Conservation (phyloP, 768 basidiomycete species). For the Galerina sulciceps region DNA sequence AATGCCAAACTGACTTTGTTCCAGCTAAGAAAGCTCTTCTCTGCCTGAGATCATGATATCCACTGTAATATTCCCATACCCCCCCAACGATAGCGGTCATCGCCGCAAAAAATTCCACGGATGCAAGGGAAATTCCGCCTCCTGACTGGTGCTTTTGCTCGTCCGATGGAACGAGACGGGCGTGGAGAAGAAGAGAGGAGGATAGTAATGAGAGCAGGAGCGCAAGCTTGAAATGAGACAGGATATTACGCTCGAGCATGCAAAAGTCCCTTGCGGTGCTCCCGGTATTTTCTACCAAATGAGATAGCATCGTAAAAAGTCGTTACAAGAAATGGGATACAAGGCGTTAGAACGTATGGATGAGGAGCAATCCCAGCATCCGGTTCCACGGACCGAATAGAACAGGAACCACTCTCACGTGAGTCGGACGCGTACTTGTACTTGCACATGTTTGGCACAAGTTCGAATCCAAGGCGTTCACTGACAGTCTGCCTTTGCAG, state of each 20-base stretch:
- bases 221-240: slow-evolving; percentile 70
- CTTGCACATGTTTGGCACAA: slow-evolving; percentile 42
- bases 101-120: slow-evolving; percentile 56
- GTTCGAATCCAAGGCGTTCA: slow-evolving; percentile 36
- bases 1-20: slow-evolving; percentile 48
- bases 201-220: slow-evolving; percentile 66
- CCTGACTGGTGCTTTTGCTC: slow-evolving; percentile 21
- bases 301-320: slow-evolving; percentile 21
- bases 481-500: slow-evolving; percentile 3
- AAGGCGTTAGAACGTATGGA: background rate
- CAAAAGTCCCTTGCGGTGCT: slow-evolving; percentile 76
- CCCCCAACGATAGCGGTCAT: slow-evolving; percentile 60
- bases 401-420: slow-evolving; percentile 27
- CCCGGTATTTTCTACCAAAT: slow-evolving; percentile 49
- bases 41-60: slow-evolving; percentile 57
- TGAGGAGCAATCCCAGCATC: background rate
- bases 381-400: background rate
- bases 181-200: slow-evolving; percentile 64
- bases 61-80: slow-evolving; percentile 67
- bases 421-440: slow-evolving; percentile 35
- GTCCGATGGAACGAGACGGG: slow-evolving; percentile 56
- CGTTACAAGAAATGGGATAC: no score
- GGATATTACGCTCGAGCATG: slow-evolving; percentile 79
- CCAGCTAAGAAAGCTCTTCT: slow-evolving; percentile 64
- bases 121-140: slow-evolving; percentile 51